Base-by-base conservation (phyloP, 1,284 basidiomycete species). In the Pulveroboletus ridleyi region DNA sequence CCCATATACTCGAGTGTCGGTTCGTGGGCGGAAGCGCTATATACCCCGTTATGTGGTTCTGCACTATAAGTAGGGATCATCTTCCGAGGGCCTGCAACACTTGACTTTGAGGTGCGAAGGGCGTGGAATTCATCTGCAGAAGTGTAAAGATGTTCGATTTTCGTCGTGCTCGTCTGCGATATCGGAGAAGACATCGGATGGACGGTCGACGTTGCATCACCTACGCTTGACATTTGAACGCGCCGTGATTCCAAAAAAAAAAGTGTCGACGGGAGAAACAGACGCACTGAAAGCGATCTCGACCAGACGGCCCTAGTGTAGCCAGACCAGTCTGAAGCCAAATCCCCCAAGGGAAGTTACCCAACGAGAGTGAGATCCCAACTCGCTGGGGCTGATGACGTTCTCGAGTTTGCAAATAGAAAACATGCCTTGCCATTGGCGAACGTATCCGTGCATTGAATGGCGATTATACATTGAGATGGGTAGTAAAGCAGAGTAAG, bases 401-500 rank as follows among this genome's bases (percentile, higher is more conserved):
- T 53, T 35, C 35, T 35, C 18, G 20, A 55, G n/a, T 54, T 42
- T 44, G 61, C 29, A 41, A 46, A 47, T 57, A 62, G 25, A 49
- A 56, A 63, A 59, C 33, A 64, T 66, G 70, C 66, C 74, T 75
- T 78, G 70, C 68, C 64, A 71, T 65, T 64, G 64, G 71, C 65
- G 23, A 59, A 65, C 64, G 63, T 59, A 70, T 78, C 66, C 73
- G 63, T 76, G 76, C 70, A 76, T 76, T 78, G 74, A 74, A 74
- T 76, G 76, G 71, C 72, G 74, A 76, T 74, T 78, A 78, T 77
- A 76, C 76, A 78, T 66, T 78, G 77, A 72, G 66, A 68, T 71
- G 74, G 76, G 74, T 76, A 78, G 65, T 70, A 70, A 72, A 64
- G 65, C 68, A 72, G 65, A 62, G 64, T 76, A 71, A 68, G 39